Percentiles rank a stretch among this genome's conserved stretches.
Conservation (phyloP, 768 basidiomycete genomes). For the Calocera cornea region DNA sequence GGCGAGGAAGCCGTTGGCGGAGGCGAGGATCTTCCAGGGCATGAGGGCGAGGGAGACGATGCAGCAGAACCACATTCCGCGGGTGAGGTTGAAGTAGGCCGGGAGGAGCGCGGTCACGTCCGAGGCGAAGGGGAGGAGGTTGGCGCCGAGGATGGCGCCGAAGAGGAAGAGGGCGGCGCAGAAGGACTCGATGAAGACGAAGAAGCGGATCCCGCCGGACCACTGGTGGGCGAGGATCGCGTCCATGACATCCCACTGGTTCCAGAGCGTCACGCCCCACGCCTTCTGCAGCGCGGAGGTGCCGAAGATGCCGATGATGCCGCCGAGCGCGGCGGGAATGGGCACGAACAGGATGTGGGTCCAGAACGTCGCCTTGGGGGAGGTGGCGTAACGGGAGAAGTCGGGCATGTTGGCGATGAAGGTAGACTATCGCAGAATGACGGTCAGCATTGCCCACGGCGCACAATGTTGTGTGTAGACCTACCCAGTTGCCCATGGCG, state of each 20-base stretch:
- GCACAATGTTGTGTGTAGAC: neutral
- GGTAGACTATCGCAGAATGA: neutral
- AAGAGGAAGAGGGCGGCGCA: slow-evolving; percentile 13
- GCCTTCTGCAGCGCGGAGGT: slow-evolving; percentile 14
- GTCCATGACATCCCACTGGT: slow-evolving; percentile 15
- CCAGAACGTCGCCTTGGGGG: slow-evolving; percentile 2
- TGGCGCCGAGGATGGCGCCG: slow-evolving; percentile 16
- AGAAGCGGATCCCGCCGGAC: slow-evolving; percentile 13
- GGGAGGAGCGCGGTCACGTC: slow-evolving; percentile 18
- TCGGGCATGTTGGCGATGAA: slow-evolving; percentile 10
- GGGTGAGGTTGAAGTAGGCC: slow-evolving; percentile 18
- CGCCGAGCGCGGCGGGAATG: slow-evolving; percentile 14
- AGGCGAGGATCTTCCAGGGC: slow-evolving; percentile 17
- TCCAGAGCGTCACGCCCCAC: slow-evolving; percentile 17
- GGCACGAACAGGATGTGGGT: slow-evolving; percentile 7
- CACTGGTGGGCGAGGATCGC: slow-evolving; percentile 13
- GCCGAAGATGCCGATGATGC: slow-evolving; percentile 13
- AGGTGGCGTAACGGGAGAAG: slow-evolving; percentile 4
- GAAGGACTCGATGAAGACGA: slow-evolving; percentile 13
- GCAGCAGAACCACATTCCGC: slow-evolving; percentile 16
- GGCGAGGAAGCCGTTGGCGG: slow-evolving; percentile 15
- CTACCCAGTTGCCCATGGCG: slow-evolving; percentile 8
- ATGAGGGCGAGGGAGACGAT: slow-evolving; percentile 13
- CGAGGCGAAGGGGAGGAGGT: slow-evolving; percentile 17
- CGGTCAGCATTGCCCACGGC: neutral